Percentiles rank a stretch among this genome's conserved stretches.
Conservation (phyloP, 2,329 filamentous ascomycete genomes). For the Arthrinium puccinioides region DNA sequence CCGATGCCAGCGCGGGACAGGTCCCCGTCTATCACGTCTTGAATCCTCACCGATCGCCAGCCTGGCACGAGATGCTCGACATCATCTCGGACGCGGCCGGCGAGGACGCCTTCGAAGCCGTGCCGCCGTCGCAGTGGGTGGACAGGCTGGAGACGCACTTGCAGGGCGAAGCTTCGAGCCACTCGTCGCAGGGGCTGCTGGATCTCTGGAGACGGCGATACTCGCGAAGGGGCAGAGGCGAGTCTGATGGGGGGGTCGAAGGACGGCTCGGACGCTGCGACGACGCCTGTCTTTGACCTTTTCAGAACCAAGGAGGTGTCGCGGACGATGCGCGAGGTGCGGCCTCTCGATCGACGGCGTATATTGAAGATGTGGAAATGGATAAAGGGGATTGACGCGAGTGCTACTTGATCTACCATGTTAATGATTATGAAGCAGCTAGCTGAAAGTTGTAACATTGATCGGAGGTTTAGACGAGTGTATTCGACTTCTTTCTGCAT, state of each 20-base stretch:
- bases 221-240: constrained; percentile 1
- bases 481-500: too few relatives aligned
- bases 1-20: constrained; percentile 10
- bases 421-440: too few relatives aligned
- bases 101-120: constrained; percentile 19
- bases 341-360: constrained; percentile 21
- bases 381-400: constrained; percentile 11
- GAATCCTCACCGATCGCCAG: constrained; percentile 33
- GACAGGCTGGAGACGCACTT: constrained; percentile 25
- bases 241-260: not conserved
- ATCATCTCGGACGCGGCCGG: constrained; percentile 22
- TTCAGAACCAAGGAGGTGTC: constrained; percentile 23
- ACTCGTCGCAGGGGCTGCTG: constrained; percentile 34
- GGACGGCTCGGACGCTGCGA: not conserved
- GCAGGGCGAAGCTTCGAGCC: constrained; percentile 8
- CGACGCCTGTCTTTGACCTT: constrained; percentile 25
- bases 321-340: constrained; percentile 24
- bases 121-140: constrained; percentile 33
- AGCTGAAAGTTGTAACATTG: too few relatives aligned
- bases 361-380: constrained; percentile 27
- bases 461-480: too few relatives aligned
- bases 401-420: too few relatives aligned
- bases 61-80: constrained; percentile 42
- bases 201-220: constrained; percentile 41
- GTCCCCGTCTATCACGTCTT: constrained; percentile 38